These are phyloP conservation scores for Rosa rugosa DNA, from an alignment of 306 rosid species.

Conservation along the genomic window DNA sequence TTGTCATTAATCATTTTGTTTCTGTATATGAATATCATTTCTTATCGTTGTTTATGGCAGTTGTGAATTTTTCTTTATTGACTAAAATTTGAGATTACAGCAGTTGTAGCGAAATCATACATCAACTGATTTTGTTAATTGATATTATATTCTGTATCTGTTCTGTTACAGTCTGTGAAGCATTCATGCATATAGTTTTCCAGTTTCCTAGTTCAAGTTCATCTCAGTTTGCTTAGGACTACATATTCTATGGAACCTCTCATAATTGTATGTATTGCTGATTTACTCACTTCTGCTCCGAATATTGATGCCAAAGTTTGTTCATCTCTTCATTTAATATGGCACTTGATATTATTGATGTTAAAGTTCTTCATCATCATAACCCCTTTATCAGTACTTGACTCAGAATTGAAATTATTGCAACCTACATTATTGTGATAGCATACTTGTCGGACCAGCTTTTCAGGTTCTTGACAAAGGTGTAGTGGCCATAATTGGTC, in stretches of 20 bases:
- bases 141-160: not conserved
- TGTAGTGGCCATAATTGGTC: constrained; percentile 76
- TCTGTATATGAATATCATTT: not conserved
- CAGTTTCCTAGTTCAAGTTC: constrained; percentile 1
- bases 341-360: not conserved
- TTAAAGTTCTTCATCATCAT: not conserved
- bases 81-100: not conserved
- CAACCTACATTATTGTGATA: constrained; percentile 26
- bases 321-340: not conserved
- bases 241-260: not conserved
- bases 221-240: constrained; percentile 2
- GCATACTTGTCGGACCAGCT: constrained; percentile 45
- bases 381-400: constrained; percentile 3
- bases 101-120: too few relatives aligned
- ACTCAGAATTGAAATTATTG: constrained; percentile 24
- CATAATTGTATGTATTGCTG: not conserved
- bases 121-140: not conserved
- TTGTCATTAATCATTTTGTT: not conserved
- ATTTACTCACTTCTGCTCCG: not conserved
- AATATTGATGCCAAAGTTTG: not conserved
- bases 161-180: not conserved
- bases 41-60: not conserved
- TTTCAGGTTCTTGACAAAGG: constrained; percentile 74
- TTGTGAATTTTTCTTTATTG: not conserved
- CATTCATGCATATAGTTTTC: not conserved